These are phyloP conservation scores for Eimeria nieschulzi DNA, from an alignment of 169 alveolate species.

Conservation along the genomic window DNA sequence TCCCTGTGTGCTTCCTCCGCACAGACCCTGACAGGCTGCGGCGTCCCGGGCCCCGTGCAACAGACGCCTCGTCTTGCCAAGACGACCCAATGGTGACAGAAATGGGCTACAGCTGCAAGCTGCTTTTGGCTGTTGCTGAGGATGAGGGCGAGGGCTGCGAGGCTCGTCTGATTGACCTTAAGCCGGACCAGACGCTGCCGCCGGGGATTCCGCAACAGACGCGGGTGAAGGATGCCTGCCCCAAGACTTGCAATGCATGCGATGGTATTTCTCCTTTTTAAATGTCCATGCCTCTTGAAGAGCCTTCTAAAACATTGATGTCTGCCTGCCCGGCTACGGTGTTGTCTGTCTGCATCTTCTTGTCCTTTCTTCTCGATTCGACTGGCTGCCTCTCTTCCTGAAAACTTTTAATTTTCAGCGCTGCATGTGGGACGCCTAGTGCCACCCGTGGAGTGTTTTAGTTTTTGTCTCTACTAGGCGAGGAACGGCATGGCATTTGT, in stretches of 20 bases:
- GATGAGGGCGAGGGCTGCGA: constrained; percentile 79
- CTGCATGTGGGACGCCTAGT: too few species aligned
- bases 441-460: too few species aligned
- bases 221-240: constrained; percentile 82
- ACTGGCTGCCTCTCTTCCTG: not conserved
- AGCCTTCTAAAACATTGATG: not conserved
- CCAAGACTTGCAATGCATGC: constrained; percentile 81
- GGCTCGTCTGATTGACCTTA: constrained; percentile 75
- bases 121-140: constrained; percentile 74
- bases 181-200: constrained; percentile 75
- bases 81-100: constrained; percentile 80
- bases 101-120: constrained; percentile 81
- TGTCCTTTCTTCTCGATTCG: not conserved
- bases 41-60: constrained; percentile 56
- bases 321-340: not conserved
- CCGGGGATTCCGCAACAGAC: constrained; percentile 79
- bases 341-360: not conserved
- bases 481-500: too few species aligned
- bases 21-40: constrained; percentile 61
- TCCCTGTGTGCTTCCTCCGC: constrained; percentile 2
- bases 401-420: too few species aligned
- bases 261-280: constrained; percentile 39
- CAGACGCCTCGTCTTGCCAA: constrained; percentile 73
- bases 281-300: not conserved
- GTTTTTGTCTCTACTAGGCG: too few species aligned